These are phyloP conservation scores for Camelina laxa DNA, from an alignment of 345 rosid species.

Conservation along the genomic window DNA sequence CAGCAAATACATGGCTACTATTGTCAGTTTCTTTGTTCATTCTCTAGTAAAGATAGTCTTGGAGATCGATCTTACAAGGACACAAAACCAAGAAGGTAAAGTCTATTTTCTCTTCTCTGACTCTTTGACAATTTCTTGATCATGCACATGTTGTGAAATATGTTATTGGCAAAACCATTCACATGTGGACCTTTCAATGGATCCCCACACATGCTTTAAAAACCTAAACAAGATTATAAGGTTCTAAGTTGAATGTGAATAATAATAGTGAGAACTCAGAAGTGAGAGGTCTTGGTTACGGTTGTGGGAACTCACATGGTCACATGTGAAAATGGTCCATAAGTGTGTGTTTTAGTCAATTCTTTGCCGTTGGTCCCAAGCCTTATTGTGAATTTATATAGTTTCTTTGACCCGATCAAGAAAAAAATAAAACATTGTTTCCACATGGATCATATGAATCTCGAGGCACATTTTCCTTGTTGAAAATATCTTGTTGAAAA, in stretches of 20 bases:
- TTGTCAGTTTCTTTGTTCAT: conserved; percentile 11
- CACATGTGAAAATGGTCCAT: conserved; percentile 43
- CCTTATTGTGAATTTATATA: conserved; percentile 19
- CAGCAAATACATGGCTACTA: conserved; percentile 60
- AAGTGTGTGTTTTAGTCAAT: conserved; percentile 42
- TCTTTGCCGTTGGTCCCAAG: conserved; percentile 35
- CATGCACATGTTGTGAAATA: conserved; percentile 32
- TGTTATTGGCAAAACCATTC: conserved; percentile 30
- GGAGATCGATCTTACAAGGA: conserved; percentile 39
- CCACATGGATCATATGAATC: conserved; percentile 39
- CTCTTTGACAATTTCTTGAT: conserved; percentile 20
- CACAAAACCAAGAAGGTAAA: conserved; percentile 35
- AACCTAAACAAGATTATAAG: conserved; percentile 23
- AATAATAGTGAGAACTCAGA: conserved; percentile 28
- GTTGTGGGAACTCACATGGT: conserved; percentile 42
- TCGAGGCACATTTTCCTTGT: conserved; percentile 24
- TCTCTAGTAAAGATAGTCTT: conserved; percentile 26
- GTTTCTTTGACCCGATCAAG: conserved; percentile 30
- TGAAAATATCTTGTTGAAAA: not conserved
- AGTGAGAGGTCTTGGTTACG: conserved; percentile 36
- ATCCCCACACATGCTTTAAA: conserved; percentile 32
- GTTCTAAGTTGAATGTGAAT: conserved; percentile 17
- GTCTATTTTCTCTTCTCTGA: conserved; percentile 12
- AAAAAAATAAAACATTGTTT: not conserved
- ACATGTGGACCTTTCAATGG: conserved; percentile 33